phyloP scores from a whole-genome alignment of 257 asterid genomes.

The Echium plantagineum region DNA sequence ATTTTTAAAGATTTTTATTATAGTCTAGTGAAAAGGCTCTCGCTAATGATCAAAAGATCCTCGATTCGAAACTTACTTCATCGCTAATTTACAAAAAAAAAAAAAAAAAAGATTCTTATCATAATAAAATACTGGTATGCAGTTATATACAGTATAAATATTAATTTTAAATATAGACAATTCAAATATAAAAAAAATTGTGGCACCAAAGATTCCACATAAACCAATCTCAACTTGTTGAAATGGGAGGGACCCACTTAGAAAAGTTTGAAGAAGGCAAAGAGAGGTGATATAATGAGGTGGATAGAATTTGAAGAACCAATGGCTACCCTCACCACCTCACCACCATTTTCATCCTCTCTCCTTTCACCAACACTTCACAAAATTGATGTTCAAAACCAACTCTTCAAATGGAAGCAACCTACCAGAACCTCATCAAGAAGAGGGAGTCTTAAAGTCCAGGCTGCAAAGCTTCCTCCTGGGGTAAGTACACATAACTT shows the following conservation, averaged over 20 bases:
- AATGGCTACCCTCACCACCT: constrained; percentile 18
- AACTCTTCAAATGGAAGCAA: constrained; percentile 3
- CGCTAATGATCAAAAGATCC: too few relatives aligned
- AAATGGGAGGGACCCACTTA: neutral
- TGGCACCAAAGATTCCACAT: neutral
- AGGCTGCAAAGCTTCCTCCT: constrained; percentile 70
- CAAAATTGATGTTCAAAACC: constrained; percentile 9
- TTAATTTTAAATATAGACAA: too few relatives aligned
- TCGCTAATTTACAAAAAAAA: too few relatives aligned
- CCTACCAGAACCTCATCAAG: constrained; percentile 8
- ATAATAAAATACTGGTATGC: too few relatives aligned
- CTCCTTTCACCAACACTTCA: constrained; percentile 28
- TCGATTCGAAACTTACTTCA: too few relatives aligned
- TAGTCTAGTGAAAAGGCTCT: too few relatives aligned
- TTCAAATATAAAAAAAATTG: too few relatives aligned
- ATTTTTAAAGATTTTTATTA: too few relatives aligned
- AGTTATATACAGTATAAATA: too few relatives aligned
- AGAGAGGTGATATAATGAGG: too few relatives aligned
- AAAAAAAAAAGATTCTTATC: too few relatives aligned
- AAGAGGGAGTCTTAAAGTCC: constrained; percentile 35
- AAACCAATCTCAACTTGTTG: neutral
- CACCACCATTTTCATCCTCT: constrained; percentile 31
- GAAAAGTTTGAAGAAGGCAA: too few relatives aligned
- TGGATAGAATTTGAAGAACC: neutral
- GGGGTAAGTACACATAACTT: constrained; percentile 45